A percentile compares a stretch with the other conserved stretches of the same genome.
These are phyloP conservation scores for Solanum ossicruentum DNA, from an alignment of 257 asterid species.

Conservation along the genomic window DNA sequence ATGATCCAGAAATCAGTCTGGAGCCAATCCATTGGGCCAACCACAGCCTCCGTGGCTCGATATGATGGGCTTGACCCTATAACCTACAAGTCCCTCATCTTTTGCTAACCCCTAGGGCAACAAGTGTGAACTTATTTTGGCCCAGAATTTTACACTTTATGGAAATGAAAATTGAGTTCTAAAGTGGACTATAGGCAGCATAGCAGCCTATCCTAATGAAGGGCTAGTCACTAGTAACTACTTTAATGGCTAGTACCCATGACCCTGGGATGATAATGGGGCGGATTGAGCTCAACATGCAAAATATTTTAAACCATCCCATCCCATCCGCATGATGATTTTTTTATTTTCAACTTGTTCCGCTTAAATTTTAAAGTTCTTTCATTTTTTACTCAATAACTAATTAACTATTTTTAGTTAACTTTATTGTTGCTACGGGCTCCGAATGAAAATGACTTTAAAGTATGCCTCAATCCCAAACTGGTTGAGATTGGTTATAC, in stretches of 20 bases:
- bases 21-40: neutral
- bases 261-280: too few species aligned
- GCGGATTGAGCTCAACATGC: too few species aligned
- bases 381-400: too few species aligned
- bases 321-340: rapidly evolving
- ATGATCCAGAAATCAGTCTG: neutral
- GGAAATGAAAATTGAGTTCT: neutral
- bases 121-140: neutral
- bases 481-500: neutral
- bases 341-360: too few species aligned
- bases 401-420: too few species aligned
- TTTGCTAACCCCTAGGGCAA: neutral
- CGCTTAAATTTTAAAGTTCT: too few species aligned
- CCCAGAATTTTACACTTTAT: neutral
- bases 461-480: too few species aligned
- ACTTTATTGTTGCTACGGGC: too few species aligned
- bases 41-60: neutral
- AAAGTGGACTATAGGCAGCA: neutral
- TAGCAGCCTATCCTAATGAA: too few species aligned
- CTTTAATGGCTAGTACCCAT: too few species aligned
- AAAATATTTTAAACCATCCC: rapidly evolving
- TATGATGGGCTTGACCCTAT: neutral
- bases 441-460: too few species aligned
- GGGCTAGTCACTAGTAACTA: too few species aligned
- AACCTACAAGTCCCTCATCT: neutral